Base-by-base conservation (phyloP, 352 stramenopile genomes). In the Bremia lactucae region DNA sequence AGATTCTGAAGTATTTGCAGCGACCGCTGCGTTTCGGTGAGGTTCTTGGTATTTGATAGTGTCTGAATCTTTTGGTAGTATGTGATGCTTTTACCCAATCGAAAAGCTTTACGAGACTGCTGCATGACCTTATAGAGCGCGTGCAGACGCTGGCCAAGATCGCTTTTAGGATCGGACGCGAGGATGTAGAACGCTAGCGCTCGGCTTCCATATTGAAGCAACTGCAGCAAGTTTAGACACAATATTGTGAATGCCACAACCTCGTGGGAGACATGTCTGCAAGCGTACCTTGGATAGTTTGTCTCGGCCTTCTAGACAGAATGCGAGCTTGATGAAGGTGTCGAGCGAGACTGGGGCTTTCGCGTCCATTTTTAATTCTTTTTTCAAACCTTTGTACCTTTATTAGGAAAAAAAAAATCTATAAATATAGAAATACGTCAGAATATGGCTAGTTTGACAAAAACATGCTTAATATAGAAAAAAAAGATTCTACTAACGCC, bases 261-360 rank as follows among this genome's bases (percentile, higher is more conserved):
- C n/a, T n/a, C n/a, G n/a, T n/a, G n/a, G n/a, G n/a, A n/a, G n/a
- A n/a, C n/a, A n/a, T n/a, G n/a, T n/a, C n/a, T n/a, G n/a, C n/a
- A n/a, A n/a, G n/a, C n/a, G n/a, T n/a, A 90, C 66, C 64, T 93
- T 93, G 55, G 77, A 85, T 55, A 93, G 67, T 53, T 93, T 93
- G 56, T 93, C 81, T 45, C 81, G 71, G 20, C 81, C 81, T 39
- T 93, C 81, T 16, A 93, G 62, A 49, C 62, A 77, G 56, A 85
- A 90, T 28, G 71, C 73, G 11, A 90, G 60, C 44, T 83, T 66
- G 10, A 76, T 58, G 41, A 66, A 63, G 21, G 61, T 59, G 59
- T 87, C 70, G 13, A 86, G 33, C n/a, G n/a, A n/a, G n/a, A n/a
- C n/a, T n/a, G n/a, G n/a, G n/a, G n/a, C n/a, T n/a, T n/a, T n/a